Conservation (phyloP, 2,329 filamentous ascomycete species). For the Aspergillus persii region DNA sequence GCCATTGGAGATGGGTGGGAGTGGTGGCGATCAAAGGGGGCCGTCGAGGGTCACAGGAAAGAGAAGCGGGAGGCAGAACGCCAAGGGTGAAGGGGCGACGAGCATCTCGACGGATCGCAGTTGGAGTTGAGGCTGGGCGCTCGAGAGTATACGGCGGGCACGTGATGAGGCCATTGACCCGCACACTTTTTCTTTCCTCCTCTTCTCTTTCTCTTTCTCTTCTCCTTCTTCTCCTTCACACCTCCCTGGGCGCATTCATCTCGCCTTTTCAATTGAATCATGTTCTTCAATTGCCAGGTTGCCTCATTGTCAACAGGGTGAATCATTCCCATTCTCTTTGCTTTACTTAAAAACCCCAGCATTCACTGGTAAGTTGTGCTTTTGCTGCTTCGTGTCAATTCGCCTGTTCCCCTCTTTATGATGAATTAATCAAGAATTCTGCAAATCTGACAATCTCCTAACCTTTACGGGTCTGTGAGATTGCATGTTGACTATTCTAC, state of each 20-base stretch:
- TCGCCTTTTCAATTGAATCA: neutral
- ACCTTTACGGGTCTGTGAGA: conserved; percentile 31
- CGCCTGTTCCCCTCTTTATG: conserved; percentile 22
- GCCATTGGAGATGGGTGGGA: conserved; percentile 37
- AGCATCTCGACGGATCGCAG: neutral
- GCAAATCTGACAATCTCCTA: conserved; percentile 47
- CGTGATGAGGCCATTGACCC: conserved; percentile 25
- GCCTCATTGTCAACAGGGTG: neutral
- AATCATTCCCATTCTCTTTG: neutral
- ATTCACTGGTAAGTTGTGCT: neutral
- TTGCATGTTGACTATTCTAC: conserved; percentile 47
- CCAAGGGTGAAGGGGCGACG: neutral
- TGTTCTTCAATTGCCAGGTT: neutral
- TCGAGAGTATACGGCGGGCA: conserved; percentile 25
- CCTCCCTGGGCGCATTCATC: no score
- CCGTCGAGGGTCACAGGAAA: neutral
- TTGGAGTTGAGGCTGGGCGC: conserved; percentile 13
- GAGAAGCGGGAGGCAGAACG: neutral
- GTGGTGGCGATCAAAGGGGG: neutral
- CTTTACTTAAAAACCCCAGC: neutral
- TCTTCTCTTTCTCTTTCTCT: conserved; percentile 2
- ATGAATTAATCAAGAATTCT: conserved; percentile 47
- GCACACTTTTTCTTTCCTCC: conserved; percentile 6
- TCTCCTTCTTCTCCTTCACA: neutral
- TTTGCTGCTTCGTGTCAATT: neutral